phyloP scores from a whole-genome alignment of 179 eudicot species.

The Sideroxylon spinosum region DNA sequence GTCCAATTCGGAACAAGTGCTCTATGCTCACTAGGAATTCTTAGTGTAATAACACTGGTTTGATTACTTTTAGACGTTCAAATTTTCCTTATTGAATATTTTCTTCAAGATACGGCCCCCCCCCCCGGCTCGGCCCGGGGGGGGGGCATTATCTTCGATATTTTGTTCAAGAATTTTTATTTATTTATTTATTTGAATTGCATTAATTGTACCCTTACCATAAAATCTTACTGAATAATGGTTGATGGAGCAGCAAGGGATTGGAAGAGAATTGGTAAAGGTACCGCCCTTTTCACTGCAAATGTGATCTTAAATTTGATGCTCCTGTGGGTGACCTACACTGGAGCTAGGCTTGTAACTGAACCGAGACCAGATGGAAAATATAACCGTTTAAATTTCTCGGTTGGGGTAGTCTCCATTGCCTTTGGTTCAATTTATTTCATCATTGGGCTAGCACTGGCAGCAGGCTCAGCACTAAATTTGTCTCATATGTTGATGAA shows the following conservation, averaged over 20 bases:
- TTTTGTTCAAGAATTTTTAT: neutral
- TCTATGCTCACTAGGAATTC: neutral
- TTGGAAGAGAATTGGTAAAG: conserved; percentile 21
- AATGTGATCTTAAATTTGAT: conserved; percentile 27
- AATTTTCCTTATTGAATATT: neutral
- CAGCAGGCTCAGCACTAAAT: conserved; percentile 29
- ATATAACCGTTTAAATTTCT: conserved; percentile 27
- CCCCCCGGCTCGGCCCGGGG: no score
- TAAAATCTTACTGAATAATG: neutral
- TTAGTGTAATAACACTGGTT: neutral
- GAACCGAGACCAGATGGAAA: conserved; percentile 28
- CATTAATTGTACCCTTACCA: neutral
- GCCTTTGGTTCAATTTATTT: conserved; percentile 40
- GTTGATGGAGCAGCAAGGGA: conserved; percentile 26
- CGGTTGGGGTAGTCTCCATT: conserved; percentile 32
- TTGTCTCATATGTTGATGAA: conserved; percentile 8
- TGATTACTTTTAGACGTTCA: no score
- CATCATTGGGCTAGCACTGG: conserved; percentile 30
- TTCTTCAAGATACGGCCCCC: neutral
- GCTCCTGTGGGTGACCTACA: conserved; percentile 34
- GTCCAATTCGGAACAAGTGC: neutral
- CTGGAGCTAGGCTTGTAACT: conserved; percentile 34
- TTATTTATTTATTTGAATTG: neutral
- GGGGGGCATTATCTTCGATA: neutral
- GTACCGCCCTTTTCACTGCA: conserved; percentile 14